Evolutionary conservation across 2,329 filamentous ascomycete genomes (phyloP).

Genomic region (Hypomyces rosellus): DNA sequence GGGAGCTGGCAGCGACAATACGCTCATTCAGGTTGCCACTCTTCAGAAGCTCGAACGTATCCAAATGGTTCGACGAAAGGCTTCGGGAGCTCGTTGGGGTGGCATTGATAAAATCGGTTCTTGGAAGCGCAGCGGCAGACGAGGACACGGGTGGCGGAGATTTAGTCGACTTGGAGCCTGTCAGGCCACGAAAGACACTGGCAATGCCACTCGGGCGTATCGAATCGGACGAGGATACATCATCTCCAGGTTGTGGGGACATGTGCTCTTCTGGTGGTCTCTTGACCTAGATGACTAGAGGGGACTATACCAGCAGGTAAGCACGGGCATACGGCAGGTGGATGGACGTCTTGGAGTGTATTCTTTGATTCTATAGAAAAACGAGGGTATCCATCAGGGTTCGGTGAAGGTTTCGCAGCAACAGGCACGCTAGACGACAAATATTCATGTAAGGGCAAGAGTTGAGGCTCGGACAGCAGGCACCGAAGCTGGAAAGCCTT

Average conservation of each 20-base stretch:
- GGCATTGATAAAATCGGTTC: slow-evolving; percentile 41
- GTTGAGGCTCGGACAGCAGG: not conserved
- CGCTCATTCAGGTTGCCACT: slow-evolving; percentile 47
- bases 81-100: slow-evolving; percentile 33
- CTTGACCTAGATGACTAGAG: slow-evolving; percentile 9
- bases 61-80: slow-evolving; percentile 46
- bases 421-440: not conserved
- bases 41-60: slow-evolving; percentile 49
- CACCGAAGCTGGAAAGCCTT: not conserved
- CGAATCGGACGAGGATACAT: slow-evolving; percentile 47
- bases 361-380: not conserved
- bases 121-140: slow-evolving; percentile 31
- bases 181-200: slow-evolving; percentile 58
- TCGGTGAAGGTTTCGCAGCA: not conserved
- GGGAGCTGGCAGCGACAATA: slow-evolving; percentile 49
- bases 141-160: slow-evolving; percentile 39
- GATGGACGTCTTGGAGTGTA: not conserved
- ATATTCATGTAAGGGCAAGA: not conserved
- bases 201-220: slow-evolving; percentile 52
- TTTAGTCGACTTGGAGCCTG: slow-evolving; percentile 49
- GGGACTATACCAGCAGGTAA: slow-evolving; percentile 9
- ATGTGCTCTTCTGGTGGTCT: slow-evolving; percentile 42
- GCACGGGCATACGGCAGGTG: not conserved
- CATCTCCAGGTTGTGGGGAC: slow-evolving; percentile 55
- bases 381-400: not conserved